These are phyloP conservation scores for Mycena belliarum DNA, from an alignment of 768 basidiomycete species.

Conservation along the genomic window DNA sequence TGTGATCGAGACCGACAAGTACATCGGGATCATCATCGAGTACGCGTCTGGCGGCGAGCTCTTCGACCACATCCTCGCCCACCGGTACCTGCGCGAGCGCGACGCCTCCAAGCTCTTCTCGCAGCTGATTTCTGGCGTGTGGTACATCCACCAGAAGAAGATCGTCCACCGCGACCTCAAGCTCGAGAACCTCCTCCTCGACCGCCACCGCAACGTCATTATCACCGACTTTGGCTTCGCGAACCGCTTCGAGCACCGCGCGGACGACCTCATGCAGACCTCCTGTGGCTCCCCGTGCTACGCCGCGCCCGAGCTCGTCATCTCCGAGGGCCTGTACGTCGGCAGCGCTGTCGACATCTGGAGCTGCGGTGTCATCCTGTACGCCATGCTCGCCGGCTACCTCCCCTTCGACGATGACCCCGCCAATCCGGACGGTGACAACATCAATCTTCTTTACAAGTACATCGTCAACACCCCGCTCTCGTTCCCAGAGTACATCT, in stretches of 20 bases:
- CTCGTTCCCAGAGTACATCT: slow-evolving; percentile 96
- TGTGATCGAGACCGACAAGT: slow-evolving; percentile 99
- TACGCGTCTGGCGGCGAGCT: slow-evolving; percentile 98
- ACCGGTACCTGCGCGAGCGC: slow-evolving; percentile 91
- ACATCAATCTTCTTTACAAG: slow-evolving; percentile 97
- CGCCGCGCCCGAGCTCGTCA: slow-evolving; percentile 96
- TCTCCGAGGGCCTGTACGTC: slow-evolving; percentile 94
- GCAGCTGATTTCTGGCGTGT: slow-evolving; percentile 96
- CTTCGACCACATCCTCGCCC: slow-evolving; percentile 98
- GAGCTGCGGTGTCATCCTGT: slow-evolving; percentile 94
- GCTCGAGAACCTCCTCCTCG: slow-evolving; percentile 95
- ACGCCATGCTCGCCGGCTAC: slow-evolving; percentile 96
- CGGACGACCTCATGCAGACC: slow-evolving; percentile 98
- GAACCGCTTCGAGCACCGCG: slow-evolving; percentile 90
- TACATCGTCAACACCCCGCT: slow-evolving; percentile 98
- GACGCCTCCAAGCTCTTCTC: slow-evolving; percentile 96
- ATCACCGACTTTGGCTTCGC: slow-evolving; percentile 99
- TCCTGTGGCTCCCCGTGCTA: slow-evolving; percentile 97
- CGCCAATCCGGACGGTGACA: slow-evolving; percentile 97
- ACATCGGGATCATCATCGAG: slow-evolving; percentile 98
- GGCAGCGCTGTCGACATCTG: slow-evolving; percentile 98
- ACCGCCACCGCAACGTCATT: slow-evolving; percentile 96
- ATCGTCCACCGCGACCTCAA: slow-evolving; percentile 99
- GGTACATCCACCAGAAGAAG: slow-evolving; percentile 87
- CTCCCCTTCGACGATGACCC: slow-evolving; percentile 99